Conservation (phyloP, 108 stramenopile genomes). For the Epipyxis sp. region DNA sequence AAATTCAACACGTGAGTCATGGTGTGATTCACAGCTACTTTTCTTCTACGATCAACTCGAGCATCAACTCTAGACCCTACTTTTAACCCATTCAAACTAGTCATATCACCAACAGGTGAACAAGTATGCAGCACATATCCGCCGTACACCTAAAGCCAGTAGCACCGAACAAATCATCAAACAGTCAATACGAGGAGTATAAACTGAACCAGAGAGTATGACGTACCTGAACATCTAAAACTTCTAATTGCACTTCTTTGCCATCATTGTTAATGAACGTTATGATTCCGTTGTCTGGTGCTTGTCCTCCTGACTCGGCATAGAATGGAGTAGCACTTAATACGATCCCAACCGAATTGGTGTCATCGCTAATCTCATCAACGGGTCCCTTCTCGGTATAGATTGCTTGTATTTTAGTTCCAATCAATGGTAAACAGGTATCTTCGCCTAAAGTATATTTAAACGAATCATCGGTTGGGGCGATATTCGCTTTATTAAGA, state of each 20-base stretch:
- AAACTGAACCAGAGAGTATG: too few species aligned
- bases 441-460: neutral
- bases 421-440: neutral
- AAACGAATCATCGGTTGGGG: constrained; percentile 10
- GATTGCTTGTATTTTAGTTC: neutral
- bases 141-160: too few species aligned
- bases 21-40: constrained; percentile 92
- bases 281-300: constrained; percentile 68
- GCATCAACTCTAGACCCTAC: too few species aligned
- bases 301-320: constrained; percentile 94
- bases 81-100: too few species aligned
- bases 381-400: constrained; percentile 66
- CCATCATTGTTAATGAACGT: neutral
- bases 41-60: constrained; percentile 75
- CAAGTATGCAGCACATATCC: constrained; percentile 83
- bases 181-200: too few species aligned
- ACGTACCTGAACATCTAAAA: too few species aligned
- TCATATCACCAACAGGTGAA: constrained; percentile 56
- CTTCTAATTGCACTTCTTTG: neutral
- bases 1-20: constrained; percentile 98
- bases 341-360: constrained; percentile 74
- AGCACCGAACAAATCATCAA: too few species aligned
- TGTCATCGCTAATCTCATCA: constrained; percentile 54
- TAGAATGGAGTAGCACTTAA: constrained; percentile 89
- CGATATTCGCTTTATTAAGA: neutral